Conservation (phyloP, 1,139 yeast species). For the Meyerozyma guilliermondii region DNA sequence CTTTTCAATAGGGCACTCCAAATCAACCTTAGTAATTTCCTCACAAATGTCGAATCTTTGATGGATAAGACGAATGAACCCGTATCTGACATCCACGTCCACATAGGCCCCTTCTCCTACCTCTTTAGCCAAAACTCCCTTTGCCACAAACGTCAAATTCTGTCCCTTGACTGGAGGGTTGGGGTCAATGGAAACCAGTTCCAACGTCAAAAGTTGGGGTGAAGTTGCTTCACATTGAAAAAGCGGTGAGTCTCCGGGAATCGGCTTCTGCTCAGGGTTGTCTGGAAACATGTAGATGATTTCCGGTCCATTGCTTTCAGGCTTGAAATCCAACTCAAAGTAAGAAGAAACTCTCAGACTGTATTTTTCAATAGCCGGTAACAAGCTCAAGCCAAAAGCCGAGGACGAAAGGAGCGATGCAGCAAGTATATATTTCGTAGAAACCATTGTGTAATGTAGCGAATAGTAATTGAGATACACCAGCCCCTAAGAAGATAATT, state of each 20-base stretch:
- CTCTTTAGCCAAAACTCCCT: conserved; percentile 52
- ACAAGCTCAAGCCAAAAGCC: background rate
- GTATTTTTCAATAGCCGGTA: background rate
- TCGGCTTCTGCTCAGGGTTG: conserved; percentile 48
- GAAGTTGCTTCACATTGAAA: conserved; percentile 63
- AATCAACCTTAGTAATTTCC: conserved; percentile 73
- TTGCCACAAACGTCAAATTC: conserved; percentile 72
- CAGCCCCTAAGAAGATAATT: background rate
- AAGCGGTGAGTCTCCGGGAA: conserved; percentile 90
- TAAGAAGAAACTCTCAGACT: background rate
- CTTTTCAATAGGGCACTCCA: conserved; percentile 70
- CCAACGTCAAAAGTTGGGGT: conserved; percentile 59
- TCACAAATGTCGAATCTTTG: conserved; percentile 91
- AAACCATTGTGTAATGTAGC: background rate
- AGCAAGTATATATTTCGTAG: background rate
- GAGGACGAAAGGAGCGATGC: background rate
- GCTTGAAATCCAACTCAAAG: background rate
- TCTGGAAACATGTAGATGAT: background rate
- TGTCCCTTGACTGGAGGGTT: conserved; percentile 85
- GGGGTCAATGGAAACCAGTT: conserved; percentile 60
- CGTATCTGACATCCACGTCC: conserved; percentile 88
- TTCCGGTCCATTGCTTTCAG: background rate
- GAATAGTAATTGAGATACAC: background rate
- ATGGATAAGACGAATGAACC: conserved; percentile 79
- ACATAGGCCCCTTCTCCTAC: conserved; percentile 85